Percentiles rank a stretch among this genome's conserved stretches.
phyloP scores from a whole-genome alignment of 768 basidiomycete genomes.

The Tulasnella calospora region DNA sequence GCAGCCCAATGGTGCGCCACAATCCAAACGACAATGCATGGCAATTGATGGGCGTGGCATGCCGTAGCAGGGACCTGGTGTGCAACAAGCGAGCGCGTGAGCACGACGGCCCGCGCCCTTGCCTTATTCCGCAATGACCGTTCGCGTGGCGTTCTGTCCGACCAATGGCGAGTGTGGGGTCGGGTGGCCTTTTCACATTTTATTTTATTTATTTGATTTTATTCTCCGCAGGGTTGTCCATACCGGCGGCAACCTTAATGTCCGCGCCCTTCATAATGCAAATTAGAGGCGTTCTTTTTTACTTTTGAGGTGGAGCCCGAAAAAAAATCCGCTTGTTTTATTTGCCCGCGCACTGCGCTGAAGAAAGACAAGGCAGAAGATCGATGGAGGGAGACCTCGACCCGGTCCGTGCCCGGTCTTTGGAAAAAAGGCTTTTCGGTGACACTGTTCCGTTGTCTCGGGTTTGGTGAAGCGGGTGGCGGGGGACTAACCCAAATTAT shows the following conservation, averaged over 20 bases:
- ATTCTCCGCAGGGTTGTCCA: neutral
- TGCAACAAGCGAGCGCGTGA: neutral
- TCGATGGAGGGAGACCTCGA: neutral
- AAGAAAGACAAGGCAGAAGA: neutral
- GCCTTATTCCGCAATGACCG: neutral
- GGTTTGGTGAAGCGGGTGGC: neutral
- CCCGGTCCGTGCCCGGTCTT: neutral
- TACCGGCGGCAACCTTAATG: conserved; percentile 4
- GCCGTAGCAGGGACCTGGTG: neutral
- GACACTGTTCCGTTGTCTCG: neutral
- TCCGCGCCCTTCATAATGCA: neutral
- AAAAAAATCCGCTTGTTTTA: neutral
- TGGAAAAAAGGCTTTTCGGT: too few relatives aligned
- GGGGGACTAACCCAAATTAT: neutral
- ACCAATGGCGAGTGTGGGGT: too few relatives aligned
- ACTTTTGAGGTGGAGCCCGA: neutral
- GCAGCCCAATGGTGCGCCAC: neutral
- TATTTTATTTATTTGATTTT: neutral
- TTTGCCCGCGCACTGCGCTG: neutral
- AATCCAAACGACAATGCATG: neutral
- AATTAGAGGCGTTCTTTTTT: neutral
- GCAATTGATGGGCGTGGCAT: conserved; percentile 1
- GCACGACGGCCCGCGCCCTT: neutral
- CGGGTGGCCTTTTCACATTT: neutral
- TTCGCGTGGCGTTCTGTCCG: neutral